phyloP scores from a whole-genome alignment of 75 land plant genomes.

The Cryptomeria japonica region DNA sequence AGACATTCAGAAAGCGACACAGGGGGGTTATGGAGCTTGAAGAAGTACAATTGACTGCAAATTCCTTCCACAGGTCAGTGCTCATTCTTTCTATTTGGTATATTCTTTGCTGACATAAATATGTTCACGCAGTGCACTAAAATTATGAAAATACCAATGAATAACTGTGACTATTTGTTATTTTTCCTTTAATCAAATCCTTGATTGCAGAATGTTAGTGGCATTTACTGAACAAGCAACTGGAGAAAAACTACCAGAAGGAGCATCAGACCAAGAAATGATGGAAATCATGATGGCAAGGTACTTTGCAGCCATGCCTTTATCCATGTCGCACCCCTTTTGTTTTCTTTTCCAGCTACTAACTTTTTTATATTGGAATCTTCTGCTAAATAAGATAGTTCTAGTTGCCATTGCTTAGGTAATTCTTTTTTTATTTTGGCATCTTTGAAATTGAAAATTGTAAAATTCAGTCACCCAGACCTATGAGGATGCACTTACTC shows the following conservation, averaged over 20 bases:
- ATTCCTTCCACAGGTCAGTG: constrained; percentile 77
- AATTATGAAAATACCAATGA: not conserved
- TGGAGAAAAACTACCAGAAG: constrained; percentile 53
- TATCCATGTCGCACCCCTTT: not conserved
- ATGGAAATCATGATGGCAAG: constrained; percentile 87
- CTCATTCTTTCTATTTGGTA: not conserved
- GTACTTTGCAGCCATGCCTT: constrained; percentile 19
- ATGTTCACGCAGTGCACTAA: not conserved
- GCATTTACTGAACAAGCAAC: constrained; percentile 71
- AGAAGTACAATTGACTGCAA: constrained; percentile 84
- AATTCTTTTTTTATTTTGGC: not conserved
- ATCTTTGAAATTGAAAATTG: not conserved
- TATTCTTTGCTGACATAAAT: not conserved
- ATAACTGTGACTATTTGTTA: not conserved
- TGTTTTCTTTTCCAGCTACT: not conserved
- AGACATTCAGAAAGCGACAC: constrained; percentile 89
- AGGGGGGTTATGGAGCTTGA: constrained; percentile 73
- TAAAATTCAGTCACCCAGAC: not conserved
- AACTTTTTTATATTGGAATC: not conserved
- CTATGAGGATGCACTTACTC: not conserved
- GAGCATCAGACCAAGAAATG: constrained; percentile 83
- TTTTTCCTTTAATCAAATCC: not conserved
- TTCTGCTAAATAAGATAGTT: not conserved
- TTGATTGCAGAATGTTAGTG: constrained; percentile 69
- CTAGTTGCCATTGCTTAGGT: not conserved